These are phyloP conservation scores for Rhododendron griersonianum DNA, from an alignment of 148 eudicot genomes.

Conservation along the genomic window DNA sequence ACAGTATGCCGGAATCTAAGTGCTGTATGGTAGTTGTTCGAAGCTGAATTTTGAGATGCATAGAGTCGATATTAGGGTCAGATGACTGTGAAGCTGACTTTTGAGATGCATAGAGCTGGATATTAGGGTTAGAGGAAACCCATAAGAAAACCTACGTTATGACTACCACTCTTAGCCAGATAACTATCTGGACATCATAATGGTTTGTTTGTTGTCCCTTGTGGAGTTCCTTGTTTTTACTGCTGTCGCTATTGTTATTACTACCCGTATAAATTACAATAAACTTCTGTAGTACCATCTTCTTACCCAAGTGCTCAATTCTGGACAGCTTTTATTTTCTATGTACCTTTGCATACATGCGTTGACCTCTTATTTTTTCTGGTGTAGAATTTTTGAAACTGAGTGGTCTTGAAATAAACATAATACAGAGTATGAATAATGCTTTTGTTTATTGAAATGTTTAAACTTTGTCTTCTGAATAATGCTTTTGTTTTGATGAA, in stretches of 20 bases:
- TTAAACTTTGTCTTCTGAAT: neutral
- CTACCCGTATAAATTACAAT: neutral
- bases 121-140: neutral
- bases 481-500: constrained; percentile 15
- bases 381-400: neutral
- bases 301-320: neutral
- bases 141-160: neutral
- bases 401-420: neutral
- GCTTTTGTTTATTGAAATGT: neutral
- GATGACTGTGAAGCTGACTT: neutral
- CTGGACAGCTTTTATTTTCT: neutral
- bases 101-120: neutral
- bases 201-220: neutral
- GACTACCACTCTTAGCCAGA: neutral
- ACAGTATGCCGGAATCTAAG: neutral
- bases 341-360: neutral
- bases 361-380: neutral
- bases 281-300: neutral
- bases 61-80: neutral
- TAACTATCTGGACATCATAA: neutral
- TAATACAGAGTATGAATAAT: neutral
- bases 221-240: neutral
- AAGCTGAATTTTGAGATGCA: neutral
- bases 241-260: neutral
- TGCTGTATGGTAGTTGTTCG: neutral